Base-by-base conservation (phyloP, 176 grass and related monocot species). In the Oryza brachyantha region DNA sequence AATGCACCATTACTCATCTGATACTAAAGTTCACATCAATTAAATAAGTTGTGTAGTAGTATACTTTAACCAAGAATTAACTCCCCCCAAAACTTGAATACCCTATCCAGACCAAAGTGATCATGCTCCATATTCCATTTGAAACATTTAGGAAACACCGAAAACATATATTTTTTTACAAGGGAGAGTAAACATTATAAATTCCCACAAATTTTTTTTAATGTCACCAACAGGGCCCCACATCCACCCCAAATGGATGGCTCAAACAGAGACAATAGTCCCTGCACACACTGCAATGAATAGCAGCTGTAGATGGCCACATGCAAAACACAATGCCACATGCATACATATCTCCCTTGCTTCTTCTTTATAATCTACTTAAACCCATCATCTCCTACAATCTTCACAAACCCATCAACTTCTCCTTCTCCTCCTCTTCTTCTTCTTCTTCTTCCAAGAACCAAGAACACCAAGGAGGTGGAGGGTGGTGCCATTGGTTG, bases 331-430 rank as follows among this genome's bases (percentile, higher is more conserved):
- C 48, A 74, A 74, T 17, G 45, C 4, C 72, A 74, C 52, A 74
- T 62, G 73, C 73, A 76, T n/a, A n/a, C n/a, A n/a, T n/a, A n/a
- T 17, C 78, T 86, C 45, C 13, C 12, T 14, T 50, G 16, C 45
- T 54, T 7, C 54, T 68, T 8, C 83, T 72, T 5, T 81, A 75
- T 68, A 86, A 86, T 81, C 50, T 66, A 70, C 70, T 74, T 68
- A 86, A 86, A 69, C 37, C 69, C 42, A 31, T 58, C 40, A 29
- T 52, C 48, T n/a, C 4, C 68, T 86, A 81, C 61, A 86, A 86
- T 46, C 61, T 43, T 63, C 70, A 80, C 46, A 86, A 86, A 75
- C n/a, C 69, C 42, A 31, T 58, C 52, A 57, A 2, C 68, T 24
- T 25, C 80, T 25, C 26, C 29, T 13, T 25, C 5, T 52, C 26